Evolutionary conservation across 1,284 basidiomycete genomes (phyloP).

Genomic region (Polyporus tsugae): DNA sequence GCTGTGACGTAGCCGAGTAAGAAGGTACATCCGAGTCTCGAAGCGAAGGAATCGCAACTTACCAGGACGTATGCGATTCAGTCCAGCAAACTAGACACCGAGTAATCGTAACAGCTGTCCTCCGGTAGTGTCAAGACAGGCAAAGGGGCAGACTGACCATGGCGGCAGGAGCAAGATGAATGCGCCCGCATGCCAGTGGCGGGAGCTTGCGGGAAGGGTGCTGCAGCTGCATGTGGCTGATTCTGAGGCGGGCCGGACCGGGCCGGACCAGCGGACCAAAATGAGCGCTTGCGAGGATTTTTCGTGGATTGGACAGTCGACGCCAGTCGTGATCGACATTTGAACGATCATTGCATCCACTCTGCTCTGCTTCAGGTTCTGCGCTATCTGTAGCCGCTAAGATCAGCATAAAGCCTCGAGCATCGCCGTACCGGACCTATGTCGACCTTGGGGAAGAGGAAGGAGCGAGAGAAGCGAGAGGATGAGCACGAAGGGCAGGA

Average conservation of each 20-base stretch:
- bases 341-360: background rate
- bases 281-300: slow-evolving; percentile 2
- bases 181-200: background rate
- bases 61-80: background rate
- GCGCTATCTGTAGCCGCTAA: background rate
- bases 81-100: background rate
- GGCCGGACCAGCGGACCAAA: background rate
- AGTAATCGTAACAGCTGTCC: background rate
- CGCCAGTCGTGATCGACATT: background rate
- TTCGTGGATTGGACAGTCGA: background rate
- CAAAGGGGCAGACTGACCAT: background rate
- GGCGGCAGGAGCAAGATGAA: background rate
- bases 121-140: background rate
- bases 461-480: slow-evolving; percentile 57
- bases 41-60: background rate
- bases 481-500: slow-evolving; percentile 40
- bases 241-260: background rate
- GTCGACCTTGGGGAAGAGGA: slow-evolving; percentile 59
- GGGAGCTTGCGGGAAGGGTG: background rate
- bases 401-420: background rate
- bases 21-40: background rate
- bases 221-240: background rate
- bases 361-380: background rate
- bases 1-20: slow-evolving; percentile 4
- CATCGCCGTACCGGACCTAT: slow-evolving; percentile 12